phyloP scores from a whole-genome alignment of 2,329 filamentous ascomycete species.

The Fusarium annulatum region DNA sequence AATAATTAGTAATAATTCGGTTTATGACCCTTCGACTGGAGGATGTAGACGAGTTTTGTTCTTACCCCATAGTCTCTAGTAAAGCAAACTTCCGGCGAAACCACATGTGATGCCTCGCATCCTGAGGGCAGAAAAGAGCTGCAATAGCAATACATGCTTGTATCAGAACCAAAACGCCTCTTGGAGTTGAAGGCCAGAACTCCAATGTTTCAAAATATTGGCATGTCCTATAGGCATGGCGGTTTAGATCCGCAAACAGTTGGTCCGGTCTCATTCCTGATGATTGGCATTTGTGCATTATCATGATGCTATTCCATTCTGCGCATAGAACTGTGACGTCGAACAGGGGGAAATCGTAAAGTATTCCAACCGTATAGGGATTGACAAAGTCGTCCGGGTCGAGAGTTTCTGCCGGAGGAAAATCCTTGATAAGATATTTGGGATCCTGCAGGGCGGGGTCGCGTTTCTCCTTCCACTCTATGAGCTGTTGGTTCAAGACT shows the following conservation, averaged over 20 bases:
- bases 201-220: slow-evolving; percentile 84
- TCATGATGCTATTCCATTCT: slow-evolving; percentile 81
- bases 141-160: slow-evolving; percentile 83
- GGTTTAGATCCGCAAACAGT: slow-evolving; percentile 64
- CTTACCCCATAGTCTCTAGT: slow-evolving; percentile 83
- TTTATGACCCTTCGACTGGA: not conserved
- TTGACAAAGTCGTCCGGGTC: slow-evolving; percentile 76
- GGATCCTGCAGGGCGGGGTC: slow-evolving; percentile 71
- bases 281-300: slow-evolving; percentile 84
- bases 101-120: slow-evolving; percentile 80
- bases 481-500: slow-evolving; percentile 59
- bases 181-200: slow-evolving; percentile 75
- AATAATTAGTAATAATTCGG: slow-evolving; percentile 11
- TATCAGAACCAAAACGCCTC: slow-evolving; percentile 76
- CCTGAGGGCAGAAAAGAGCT: slow-evolving; percentile 81
- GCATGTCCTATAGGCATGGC: slow-evolving; percentile 76
- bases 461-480: slow-evolving; percentile 65
- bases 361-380: slow-evolving; percentile 74
- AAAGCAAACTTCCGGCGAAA: slow-evolving; percentile 80
- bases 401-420: slow-evolving; percentile 62
- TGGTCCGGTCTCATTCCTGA: slow-evolving; percentile 65
- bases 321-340: slow-evolving; percentile 78
- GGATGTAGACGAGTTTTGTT: not conserved
- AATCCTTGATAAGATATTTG: slow-evolving; percentile 71
- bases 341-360: slow-evolving; percentile 78